These are phyloP conservation scores for Rhizophora apiculata DNA, from an alignment of 345 rosid species.

Conservation along the genomic window DNA sequence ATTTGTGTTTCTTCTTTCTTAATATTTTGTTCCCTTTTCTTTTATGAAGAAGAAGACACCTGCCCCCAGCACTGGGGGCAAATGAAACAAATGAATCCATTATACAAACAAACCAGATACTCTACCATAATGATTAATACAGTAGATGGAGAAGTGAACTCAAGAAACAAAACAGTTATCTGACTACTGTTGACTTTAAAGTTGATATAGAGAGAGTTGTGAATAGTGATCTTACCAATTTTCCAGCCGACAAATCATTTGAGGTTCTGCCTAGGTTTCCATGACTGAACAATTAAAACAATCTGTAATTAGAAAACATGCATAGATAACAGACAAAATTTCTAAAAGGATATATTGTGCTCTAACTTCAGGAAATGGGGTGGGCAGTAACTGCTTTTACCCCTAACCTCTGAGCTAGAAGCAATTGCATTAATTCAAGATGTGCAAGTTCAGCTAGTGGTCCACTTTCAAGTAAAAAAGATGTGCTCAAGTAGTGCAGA, in stretches of 20 bases:
- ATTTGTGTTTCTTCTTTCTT: too few species aligned
- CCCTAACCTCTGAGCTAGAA: constrained; percentile 36
- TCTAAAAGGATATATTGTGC: constrained; percentile 21
- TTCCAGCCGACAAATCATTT: constrained; percentile 36
- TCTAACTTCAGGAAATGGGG: constrained; percentile 29
- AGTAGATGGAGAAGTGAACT: too few species aligned
- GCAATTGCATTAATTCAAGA: constrained; percentile 23
- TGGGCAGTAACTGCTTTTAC: constrained; percentile 33
- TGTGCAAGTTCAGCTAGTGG: constrained; percentile 38
- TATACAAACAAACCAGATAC: too few species aligned
- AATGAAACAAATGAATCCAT: too few species aligned
- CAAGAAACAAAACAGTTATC: too few species aligned
- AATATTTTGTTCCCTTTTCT: too few species aligned
- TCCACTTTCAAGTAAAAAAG: constrained; percentile 37
- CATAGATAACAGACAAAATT: constrained; percentile 6
- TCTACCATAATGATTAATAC: too few species aligned
- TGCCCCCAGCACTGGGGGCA: too few species aligned
- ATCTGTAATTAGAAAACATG: constrained; percentile 3
- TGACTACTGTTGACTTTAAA: background rate
- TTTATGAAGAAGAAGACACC: too few species aligned
- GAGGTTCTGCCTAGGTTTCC: constrained; percentile 39
- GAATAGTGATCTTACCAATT: constrained; percentile 40
- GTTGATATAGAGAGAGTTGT: background rate
- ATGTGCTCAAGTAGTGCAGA: constrained; percentile 84
- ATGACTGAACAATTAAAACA: constrained; percentile 42